These are phyloP conservation scores for Leucocoprinus sp. DNA, from an alignment of 768 basidiomycete species.

Conservation along the genomic window DNA sequence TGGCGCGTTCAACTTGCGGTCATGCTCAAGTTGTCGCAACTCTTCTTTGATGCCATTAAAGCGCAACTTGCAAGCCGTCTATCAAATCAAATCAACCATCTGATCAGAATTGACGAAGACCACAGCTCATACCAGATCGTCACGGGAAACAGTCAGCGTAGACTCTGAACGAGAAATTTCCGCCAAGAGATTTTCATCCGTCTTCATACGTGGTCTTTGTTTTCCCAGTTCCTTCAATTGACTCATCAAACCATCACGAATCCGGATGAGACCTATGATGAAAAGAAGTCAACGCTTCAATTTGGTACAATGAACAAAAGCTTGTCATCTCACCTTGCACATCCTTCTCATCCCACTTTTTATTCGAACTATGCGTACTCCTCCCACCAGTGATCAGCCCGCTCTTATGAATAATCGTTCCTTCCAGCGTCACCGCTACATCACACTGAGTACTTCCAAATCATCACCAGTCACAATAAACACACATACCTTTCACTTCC, in stretches of 20 bases:
- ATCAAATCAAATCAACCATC: slow-evolving; percentile 37
- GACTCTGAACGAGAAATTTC: slow-evolving; percentile 79
- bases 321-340: slow-evolving; percentile 56
- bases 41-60: slow-evolving; percentile 78
- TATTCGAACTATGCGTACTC: slow-evolving; percentile 63
- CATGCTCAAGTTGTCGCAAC: slow-evolving; percentile 69
- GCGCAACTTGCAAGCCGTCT: slow-evolving; percentile 73
- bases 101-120: no score
- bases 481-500: slow-evolving; percentile 82
- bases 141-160: slow-evolving; percentile 61
- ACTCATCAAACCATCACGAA: slow-evolving; percentile 59
- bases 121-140: slow-evolving; percentile 68
- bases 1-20: slow-evolving; percentile 56
- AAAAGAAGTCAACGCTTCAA: background rate
- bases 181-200: slow-evolving; percentile 69
- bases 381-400: slow-evolving; percentile 95
- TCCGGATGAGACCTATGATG: slow-evolving; percentile 36
- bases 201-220: slow-evolving; percentile 74
- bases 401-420: slow-evolving; percentile 95
- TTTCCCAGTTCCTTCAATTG: slow-evolving; percentile 81
- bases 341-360: slow-evolving; percentile 95
- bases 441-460: background rate
- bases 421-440: slow-evolving; percentile 90
- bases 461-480: background rate
- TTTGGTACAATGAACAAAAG: background rate